Conservation (phyloP, 768 basidiomycete genomes). For the Mrakia frigida region DNA sequence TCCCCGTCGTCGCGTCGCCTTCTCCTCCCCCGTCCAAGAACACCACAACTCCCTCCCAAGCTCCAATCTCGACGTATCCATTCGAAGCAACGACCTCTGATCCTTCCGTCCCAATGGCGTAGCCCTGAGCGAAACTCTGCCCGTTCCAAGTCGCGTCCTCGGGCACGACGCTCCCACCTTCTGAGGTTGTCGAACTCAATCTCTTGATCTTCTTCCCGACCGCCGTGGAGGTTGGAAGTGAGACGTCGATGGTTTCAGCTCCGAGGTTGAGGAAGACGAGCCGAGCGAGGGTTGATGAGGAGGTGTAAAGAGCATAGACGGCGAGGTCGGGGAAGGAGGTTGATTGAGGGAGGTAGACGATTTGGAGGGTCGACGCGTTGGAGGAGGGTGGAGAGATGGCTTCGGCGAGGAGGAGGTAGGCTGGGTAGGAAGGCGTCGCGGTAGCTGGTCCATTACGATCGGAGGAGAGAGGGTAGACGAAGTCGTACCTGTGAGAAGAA, state of each 20-base stretch:
- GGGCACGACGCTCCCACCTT: constrained; percentile 40
- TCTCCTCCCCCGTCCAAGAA: constrained; percentile 33
- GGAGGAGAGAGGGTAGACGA: constrained; percentile 41
- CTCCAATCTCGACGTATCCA: constrained; percentile 37
- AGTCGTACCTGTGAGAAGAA: constrained; percentile 43
- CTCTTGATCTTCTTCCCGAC: constrained; percentile 36
- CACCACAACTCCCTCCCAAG: constrained; percentile 43
- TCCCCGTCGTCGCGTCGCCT: neutral
- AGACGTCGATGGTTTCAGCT: constrained; percentile 31
- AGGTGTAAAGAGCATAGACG: constrained; percentile 44
- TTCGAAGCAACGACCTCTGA: constrained; percentile 34
- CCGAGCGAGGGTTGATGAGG: constrained; percentile 32
- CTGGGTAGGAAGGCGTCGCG: constrained; percentile 43
- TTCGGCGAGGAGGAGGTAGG: constrained; percentile 44
- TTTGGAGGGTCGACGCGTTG: constrained; percentile 34
- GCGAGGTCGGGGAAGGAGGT: constrained; percentile 38
- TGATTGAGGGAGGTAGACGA: constrained; percentile 34
- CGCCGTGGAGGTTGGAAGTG: constrained; percentile 28
- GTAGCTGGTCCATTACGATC: constrained; percentile 40
- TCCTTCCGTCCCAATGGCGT: constrained; percentile 37
- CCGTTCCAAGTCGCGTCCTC: constrained; percentile 41
- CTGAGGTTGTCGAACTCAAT: constrained; percentile 40
- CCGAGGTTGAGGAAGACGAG: constrained; percentile 42
- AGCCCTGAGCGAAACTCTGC: constrained; percentile 43
- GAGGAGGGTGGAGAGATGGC: constrained; percentile 38